Conservation (phyloP, 352 stramenopile genomes). For the Hyaloperonospora arabidopsidis region DNA sequence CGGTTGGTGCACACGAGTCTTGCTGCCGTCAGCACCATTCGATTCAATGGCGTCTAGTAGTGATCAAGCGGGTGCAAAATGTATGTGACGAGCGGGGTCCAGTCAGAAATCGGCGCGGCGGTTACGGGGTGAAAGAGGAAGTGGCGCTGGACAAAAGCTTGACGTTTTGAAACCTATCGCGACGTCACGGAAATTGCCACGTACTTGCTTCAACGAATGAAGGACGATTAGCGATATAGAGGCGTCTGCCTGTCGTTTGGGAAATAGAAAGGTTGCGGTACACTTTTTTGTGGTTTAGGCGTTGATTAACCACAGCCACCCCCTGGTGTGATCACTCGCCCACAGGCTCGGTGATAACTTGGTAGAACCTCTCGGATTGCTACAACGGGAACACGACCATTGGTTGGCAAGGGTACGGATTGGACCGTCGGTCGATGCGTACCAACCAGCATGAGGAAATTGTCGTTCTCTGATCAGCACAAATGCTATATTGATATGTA, state of each 20-base stretch:
- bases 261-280: too few species aligned
- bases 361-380: too few species aligned
- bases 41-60: conserved; percentile 9
- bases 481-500: too few species aligned
- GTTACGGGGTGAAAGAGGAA: conserved; percentile 19
- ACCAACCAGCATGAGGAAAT: too few species aligned
- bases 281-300: conserved; percentile 22
- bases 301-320: conserved; percentile 35
- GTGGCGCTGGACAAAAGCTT: background rate
- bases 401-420: too few species aligned
- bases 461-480: too few species aligned
- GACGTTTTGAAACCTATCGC: background rate
- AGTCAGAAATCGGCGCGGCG: conserved; percentile 3
- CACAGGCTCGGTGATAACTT: too few species aligned
- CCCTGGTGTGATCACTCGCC: too few species aligned
- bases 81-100: background rate
- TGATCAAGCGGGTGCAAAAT: background rate
- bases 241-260: too few species aligned
- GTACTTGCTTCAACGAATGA: background rate
- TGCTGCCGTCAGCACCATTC: conserved; percentile 51
- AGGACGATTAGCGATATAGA: too few species aligned
- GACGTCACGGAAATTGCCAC: conserved; percentile 1
- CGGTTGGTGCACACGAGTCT: conserved; percentile 37
- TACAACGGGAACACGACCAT: too few species aligned
- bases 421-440: too few species aligned